Conservation (phyloP, 2,329 filamentous ascomycete genomes). For the Xylariomycetidae sp. region DNA sequence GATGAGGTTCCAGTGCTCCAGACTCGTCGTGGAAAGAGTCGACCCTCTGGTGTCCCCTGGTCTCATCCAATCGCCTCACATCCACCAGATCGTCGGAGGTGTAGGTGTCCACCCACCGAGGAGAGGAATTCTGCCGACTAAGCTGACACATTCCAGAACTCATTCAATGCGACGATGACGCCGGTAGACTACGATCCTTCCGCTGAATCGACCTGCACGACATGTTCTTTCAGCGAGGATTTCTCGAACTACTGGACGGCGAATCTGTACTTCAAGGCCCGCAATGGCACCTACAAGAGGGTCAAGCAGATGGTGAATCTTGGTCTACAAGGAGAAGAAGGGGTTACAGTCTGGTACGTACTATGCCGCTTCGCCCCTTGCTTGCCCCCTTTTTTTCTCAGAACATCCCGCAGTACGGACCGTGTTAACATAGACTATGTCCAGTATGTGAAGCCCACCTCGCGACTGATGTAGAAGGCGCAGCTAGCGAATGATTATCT, state of each 20-base stretch:
- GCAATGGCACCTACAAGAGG: slow-evolving; percentile 20
- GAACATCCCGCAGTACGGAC: too few relatives aligned
- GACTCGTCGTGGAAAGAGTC: slow-evolving; percentile 23
- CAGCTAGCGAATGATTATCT: too few relatives aligned
- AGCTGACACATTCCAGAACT: too few relatives aligned
- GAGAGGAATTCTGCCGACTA: too few relatives aligned
- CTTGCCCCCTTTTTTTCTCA: too few relatives aligned
- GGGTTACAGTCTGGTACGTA: slow-evolving; percentile 20
- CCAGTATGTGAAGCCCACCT: too few relatives aligned
- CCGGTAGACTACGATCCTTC: slow-evolving; percentile 15
- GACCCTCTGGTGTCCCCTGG: slow-evolving; percentile 19
- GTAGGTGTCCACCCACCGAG: too few relatives aligned
- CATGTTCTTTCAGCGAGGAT: slow-evolving; percentile 20
- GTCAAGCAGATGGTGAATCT: slow-evolving; percentile 21
- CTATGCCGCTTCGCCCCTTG: too few relatives aligned
- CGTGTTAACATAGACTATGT: too few relatives aligned
- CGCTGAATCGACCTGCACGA: slow-evolving; percentile 17
- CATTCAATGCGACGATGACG: slow-evolving; percentile 18
- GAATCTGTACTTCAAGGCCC: slow-evolving; percentile 20
- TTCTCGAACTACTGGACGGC: slow-evolving; percentile 24
- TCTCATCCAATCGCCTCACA: slow-evolving; percentile 18
- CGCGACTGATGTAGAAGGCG: too few relatives aligned
- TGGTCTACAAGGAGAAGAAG: slow-evolving; percentile 15
- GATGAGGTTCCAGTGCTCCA: slow-evolving; percentile 20
- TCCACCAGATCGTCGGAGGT: slow-evolving; percentile 20